Evolutionary conservation across 106 monocot genomes (phyloP).

Genomic region (Dioscorea zingiberensis): DNA sequence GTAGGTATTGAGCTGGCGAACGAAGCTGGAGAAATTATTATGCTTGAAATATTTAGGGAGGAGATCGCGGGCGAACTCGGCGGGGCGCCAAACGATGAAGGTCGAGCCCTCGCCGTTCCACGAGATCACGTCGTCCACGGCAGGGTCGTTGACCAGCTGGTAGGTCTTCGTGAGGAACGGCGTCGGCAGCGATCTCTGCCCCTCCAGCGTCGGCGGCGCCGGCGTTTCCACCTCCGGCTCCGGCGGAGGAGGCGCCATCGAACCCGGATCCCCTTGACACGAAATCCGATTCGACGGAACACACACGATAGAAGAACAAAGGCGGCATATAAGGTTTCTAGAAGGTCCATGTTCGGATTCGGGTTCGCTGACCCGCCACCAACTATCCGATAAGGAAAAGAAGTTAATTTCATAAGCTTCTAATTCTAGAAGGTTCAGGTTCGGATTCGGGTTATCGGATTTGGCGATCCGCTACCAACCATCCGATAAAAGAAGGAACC

Average conservation of each 20-base stretch:
- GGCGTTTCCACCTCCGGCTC: background rate
- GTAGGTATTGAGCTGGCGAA: constrained; percentile 11
- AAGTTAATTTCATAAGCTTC: no score
- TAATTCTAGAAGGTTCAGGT: constrained; percentile 1
- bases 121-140: background rate
- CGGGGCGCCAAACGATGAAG: constrained; percentile 9
- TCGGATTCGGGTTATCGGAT: no score
- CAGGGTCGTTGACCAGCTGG: background rate
- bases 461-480: no score
- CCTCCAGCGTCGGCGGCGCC: constrained; percentile 4
- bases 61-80: constrained; percentile 12
- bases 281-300: background rate
- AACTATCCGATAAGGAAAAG: no score
- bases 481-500: no score
- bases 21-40: constrained; percentile 13
- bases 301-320: background rate
- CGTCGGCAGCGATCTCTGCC: background rate
- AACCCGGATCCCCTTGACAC: background rate
- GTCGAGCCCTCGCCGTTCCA: background rate
- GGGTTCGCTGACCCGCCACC: no score
- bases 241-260: background rate
- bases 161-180: constrained; percentile 8
- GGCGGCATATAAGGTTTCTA: background rate
- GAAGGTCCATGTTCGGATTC: background rate
- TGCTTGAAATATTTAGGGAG: constrained; percentile 15